These are phyloP conservation scores for Calonectria crousiana DNA, from an alignment of 2,329 filamentous ascomycete species.

Conservation along the genomic window DNA sequence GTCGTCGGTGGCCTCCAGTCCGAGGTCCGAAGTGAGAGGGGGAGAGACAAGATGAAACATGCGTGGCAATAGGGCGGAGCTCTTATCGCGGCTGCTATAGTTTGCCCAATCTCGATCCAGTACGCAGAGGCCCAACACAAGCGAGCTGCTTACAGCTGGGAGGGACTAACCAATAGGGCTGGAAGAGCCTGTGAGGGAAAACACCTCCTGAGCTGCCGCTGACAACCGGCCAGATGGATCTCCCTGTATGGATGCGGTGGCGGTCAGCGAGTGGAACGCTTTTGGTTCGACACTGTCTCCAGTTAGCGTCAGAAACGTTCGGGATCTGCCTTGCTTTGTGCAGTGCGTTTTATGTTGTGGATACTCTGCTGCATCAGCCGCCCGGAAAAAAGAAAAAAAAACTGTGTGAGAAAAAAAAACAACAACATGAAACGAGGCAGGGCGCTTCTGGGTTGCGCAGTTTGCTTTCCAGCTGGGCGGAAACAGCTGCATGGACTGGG, in stretches of 20 bases:
- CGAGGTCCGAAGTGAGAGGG: not conserved
- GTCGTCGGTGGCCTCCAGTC: not conserved
- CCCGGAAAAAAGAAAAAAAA: constrained; percentile 14
- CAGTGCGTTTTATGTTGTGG: constrained; percentile 16
- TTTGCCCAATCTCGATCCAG: constrained; percentile 4
- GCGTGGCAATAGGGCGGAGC: constrained; percentile 8
- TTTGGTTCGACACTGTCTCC: constrained; percentile 23
- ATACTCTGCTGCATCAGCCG: constrained; percentile 5
- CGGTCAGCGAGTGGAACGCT: constrained; percentile 30
- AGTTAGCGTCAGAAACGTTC: constrained; percentile 6
- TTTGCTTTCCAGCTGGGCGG: constrained; percentile 21
- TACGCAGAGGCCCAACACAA: not conserved
- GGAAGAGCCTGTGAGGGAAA: not conserved
- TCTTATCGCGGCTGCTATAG: not conserved
- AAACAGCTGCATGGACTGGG: not conserved
- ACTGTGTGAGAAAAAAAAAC: not conserved
- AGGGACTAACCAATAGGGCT: not conserved
- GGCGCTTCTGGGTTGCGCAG: constrained; percentile 14
- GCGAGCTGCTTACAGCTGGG: not conserved
- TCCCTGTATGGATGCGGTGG: constrained; percentile 10
- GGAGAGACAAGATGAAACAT: constrained; percentile 10
- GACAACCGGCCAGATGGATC: not conserved
- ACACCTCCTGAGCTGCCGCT: not conserved
- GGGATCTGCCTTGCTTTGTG: constrained; percentile 21
- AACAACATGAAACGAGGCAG: constrained; percentile 31